Base-by-base conservation (phyloP, 129 eudicot genomes). In the Heracleum sosnowskyi region DNA sequence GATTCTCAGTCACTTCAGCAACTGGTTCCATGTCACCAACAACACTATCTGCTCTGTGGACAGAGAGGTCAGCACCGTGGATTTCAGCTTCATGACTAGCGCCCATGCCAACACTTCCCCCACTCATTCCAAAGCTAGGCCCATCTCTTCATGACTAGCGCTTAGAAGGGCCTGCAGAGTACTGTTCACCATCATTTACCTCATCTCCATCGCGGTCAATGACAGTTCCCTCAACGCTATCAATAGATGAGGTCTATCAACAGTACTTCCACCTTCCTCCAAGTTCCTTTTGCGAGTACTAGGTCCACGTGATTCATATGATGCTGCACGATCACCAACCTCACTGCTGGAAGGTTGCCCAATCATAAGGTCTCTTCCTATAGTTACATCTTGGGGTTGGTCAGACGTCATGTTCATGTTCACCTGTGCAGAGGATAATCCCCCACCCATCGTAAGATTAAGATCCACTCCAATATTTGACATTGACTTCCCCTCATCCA, bases 31-130 rank as follows among this genome's bases (percentile, higher is more conserved):
- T 88, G 76, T 93, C 98, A 81, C 97, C 97, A 63, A 84, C 92
- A 35, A 84, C 88, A 82, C 98, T 93, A 57, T 88, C 93, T 11
- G 90, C 81, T 81, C 98, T 85, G 39, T 93, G 89, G 29, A 83
- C 81, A 29, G 88, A 91, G 63, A 77, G 88, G 78, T 93, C 97
- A 63, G 79, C 81, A 18, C 98, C 98, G 62, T 93, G 98, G 26
- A 93, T 89, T 86, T 93, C 98, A 75, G 97, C 98, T 85, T 93
- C 98, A 85, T 93, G 96, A 79, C 97, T 93, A 57, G 96, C 97
- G 64, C 98, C 97, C 97, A 93, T 93, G 70, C 98, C 97, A 24
- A 93, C 96, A 91, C 98, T 91, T 77, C 98, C 97, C 24, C 93
- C 96, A 75, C 98, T 93, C 68, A 91, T 80, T 18, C 90, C 98